Base-by-base conservation (phyloP, 257 asterid genomes). In the Galeopsis tetrahit region DNA sequence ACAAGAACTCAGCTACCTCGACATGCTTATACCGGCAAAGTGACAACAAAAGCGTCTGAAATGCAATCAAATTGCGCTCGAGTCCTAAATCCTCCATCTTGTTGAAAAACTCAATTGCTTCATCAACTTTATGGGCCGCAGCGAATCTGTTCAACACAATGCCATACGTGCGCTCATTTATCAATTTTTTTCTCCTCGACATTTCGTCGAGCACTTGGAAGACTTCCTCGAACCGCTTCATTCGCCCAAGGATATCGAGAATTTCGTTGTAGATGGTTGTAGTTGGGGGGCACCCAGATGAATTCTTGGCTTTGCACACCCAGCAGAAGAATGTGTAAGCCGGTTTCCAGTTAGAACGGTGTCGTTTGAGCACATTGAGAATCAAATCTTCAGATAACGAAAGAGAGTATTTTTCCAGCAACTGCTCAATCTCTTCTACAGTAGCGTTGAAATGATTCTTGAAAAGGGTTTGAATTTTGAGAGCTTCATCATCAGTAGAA, bases 11-110 rank as follows among this genome's bases (percentile, higher is more conserved):
- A 10, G 98, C 98, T 6, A 61, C 83, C 53, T 90, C 97, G 13
- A 88, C 98, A 21, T 88, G 97, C 81, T 93, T 90, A 62, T 80
- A 83, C 76, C 98, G 72, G 74, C 97, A 93, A 44, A 93, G 69
- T 5, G 93, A 82, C 73, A 90, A 31, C 56, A 93, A 36, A n/a
- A 93, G 89, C n/a, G 88, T 89, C 53, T 90, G 98, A 61, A 93
- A 93, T 1, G 93, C 89, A 10, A 77, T 58, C 52, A 86, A 66
- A 72, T 88, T 88, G n/a, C 79, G 85, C 53, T 83, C 33, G 32
- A 87, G 83, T 1, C 96, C 91, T 1, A 82, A 79, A 33, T 43
- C 59, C 64, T 83, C 87, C 52, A 86, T 84, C 71, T 68, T 78
- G 58, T 82, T 66, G 77, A 84, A 90, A 38, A 88, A 77, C 5